phyloP scores from a whole-genome alignment of 345 rosid genomes.

The Conringia planisiliqua region DNA sequence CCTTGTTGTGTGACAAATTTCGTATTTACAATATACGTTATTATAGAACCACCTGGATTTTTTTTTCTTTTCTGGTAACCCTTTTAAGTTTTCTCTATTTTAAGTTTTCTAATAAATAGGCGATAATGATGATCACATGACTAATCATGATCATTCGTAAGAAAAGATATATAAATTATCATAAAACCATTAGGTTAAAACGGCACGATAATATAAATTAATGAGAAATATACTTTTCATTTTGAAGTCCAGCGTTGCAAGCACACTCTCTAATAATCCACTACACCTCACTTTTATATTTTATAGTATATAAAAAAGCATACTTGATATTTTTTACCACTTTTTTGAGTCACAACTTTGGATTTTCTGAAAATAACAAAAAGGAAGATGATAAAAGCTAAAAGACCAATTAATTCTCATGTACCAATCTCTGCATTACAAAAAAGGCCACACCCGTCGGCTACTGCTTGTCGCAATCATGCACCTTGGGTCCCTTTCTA shows the following conservation, averaged over 20 bases:
- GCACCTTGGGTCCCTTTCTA: conserved; percentile 16
- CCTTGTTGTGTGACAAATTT: no score
- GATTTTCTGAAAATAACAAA: conserved; percentile 17
- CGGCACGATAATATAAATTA: conserved; percentile 26
- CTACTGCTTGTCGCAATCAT: conserved; percentile 35
- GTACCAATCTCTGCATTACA: conserved; percentile 25
- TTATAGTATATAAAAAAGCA: background rate
- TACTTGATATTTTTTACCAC: background rate
- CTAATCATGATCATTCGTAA: conserved; percentile 22
- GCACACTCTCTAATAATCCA: conserved; percentile 29
- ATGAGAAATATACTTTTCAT: conserved; percentile 2
- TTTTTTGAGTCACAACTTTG: conserved; percentile 5
- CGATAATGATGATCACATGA: conserved; percentile 28
- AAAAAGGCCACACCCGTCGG: conserved; percentile 35
- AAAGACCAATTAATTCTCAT: conserved; percentile 31
- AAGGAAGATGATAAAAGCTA: conserved; percentile 21
- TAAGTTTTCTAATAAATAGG: background rate
- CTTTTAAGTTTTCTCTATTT: background rate
- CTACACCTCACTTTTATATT: background rate
- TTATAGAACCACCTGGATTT: background rate
- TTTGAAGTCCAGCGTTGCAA: conserved; percentile 21
- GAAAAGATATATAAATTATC: background rate
- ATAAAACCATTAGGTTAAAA: background rate
- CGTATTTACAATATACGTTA: background rate
- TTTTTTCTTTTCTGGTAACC: background rate